Percentiles rank a stretch among this genome's conserved stretches.
These are phyloP conservation scores for Mediolabrus comicus DNA, from an alignment of 108 stramenopile genomes.

Conservation along the genomic window DNA sequence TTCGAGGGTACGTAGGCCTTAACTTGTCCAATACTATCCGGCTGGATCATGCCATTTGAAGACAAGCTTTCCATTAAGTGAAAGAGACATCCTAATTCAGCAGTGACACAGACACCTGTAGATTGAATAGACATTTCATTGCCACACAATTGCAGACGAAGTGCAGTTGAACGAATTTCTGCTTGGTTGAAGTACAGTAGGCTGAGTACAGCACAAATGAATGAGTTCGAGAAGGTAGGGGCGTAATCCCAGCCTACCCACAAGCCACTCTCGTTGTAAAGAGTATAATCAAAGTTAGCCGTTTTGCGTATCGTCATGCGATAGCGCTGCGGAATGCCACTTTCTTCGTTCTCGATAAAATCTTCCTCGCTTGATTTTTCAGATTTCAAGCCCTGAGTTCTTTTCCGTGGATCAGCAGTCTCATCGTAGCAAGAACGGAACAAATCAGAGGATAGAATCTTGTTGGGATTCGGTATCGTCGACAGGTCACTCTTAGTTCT, in stretches of 20 bases:
- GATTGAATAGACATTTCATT: slow-evolving; percentile 13
- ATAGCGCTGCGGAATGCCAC: slow-evolving; percentile 61
- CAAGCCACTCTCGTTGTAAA: slow-evolving; percentile 66
- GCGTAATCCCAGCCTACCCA: slow-evolving; percentile 78
- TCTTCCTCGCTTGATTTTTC: slow-evolving; percentile 28
- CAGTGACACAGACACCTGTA: slow-evolving; percentile 34
- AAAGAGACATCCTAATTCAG: slow-evolving; percentile 80
- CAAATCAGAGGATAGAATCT: slow-evolving; percentile 42
- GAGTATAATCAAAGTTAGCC: slow-evolving; percentile 65
- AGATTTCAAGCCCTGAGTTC: slow-evolving; percentile 8
- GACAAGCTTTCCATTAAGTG: slow-evolving; percentile 77
- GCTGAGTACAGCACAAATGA: slow-evolving; percentile 56
- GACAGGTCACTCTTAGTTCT: background rate
- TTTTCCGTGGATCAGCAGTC: slow-evolving; percentile 37
- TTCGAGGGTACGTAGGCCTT: slow-evolving; percentile 74
- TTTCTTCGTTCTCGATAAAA: slow-evolving; percentile 18
- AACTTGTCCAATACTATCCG: slow-evolving; percentile 38
- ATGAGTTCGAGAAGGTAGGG: slow-evolving; percentile 65
- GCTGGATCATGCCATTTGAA: slow-evolving; percentile 52
- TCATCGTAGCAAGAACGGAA: slow-evolving; percentile 61
- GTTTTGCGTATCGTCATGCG: slow-evolving; percentile 51
- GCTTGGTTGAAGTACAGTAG: slow-evolving; percentile 73
- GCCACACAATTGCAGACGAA: slow-evolving; percentile 45
- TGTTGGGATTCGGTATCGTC: slow-evolving; percentile 61
- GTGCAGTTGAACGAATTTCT: slow-evolving; percentile 57